These are phyloP conservation scores for Cystoisospora suis DNA, from an alignment of 169 alveolate species.

Conservation along the genomic window DNA sequence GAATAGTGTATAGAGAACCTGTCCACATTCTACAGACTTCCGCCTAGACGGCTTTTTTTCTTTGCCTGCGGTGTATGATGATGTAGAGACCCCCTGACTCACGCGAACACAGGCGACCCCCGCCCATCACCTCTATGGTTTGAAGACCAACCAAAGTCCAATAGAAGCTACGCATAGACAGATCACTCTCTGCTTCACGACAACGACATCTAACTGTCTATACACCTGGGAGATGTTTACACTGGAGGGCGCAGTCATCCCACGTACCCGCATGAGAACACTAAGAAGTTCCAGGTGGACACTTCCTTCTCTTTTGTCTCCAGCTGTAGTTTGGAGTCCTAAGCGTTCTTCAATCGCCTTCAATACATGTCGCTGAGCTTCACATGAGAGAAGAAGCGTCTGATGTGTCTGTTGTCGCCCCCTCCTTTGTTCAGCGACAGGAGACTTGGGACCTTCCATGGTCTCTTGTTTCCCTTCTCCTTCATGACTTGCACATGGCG, in stretches of 20 bases:
- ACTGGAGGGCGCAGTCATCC: neutral
- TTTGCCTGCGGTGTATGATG: no score
- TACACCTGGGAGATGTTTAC: no score
- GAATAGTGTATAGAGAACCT: no score
- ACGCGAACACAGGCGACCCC: neutral
- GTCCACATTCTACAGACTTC: no score
- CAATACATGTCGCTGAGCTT: neutral
- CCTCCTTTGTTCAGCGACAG: neutral
- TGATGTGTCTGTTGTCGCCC: neutral
- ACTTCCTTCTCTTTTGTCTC: neutral
- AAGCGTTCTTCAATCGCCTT: neutral
- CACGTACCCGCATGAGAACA: conserved; percentile 4
- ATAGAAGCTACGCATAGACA: neutral
- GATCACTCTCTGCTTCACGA: neutral
- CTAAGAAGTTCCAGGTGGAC: neutral
- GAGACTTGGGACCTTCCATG: no score
- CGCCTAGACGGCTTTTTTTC: no score
- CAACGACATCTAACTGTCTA: no score
- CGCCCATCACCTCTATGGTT: neutral
- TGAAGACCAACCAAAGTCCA: neutral
- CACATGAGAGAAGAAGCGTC: neutral
- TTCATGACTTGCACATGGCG: no score
- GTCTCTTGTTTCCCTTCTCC: no score
- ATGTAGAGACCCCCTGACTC: no score
- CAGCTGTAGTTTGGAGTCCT: neutral